Percentiles rank a stretch among this genome's conserved stretches.
Evolutionary conservation across 352 stramenopile genomes (phyloP).

Genomic region (Pythium sp.): DNA sequence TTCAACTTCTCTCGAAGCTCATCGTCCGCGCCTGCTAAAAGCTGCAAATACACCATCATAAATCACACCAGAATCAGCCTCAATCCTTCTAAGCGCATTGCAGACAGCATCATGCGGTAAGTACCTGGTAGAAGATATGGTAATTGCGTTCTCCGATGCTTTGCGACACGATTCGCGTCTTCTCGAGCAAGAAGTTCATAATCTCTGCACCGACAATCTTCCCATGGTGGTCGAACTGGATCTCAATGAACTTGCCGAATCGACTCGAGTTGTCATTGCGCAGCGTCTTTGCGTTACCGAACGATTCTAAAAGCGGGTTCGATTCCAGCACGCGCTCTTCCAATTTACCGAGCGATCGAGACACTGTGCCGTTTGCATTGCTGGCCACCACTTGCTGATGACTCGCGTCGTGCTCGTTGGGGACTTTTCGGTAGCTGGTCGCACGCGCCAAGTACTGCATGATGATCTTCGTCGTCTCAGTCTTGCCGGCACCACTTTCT

Average conservation of each 20-base stretch:
- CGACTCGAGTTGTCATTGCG: constrained; percentile 96
- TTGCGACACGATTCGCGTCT: constrained; percentile 88
- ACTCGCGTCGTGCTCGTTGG: constrained; percentile 40
- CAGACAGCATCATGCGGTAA: constrained; percentile 12
- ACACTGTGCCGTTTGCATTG: constrained; percentile 76
- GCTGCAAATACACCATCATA: constrained; percentile 26
- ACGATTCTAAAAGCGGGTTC: constrained; percentile 88
- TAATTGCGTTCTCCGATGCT: constrained; percentile 94
- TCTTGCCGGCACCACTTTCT: constrained; percentile 89
- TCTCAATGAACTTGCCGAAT: constrained; percentile 98
- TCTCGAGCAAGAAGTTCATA: constrained; percentile 90
- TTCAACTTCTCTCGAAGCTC: constrained; percentile 60
- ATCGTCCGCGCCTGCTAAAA: constrained; percentile 79
- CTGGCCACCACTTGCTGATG: constrained; percentile 53
- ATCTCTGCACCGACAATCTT: constrained; percentile 90
- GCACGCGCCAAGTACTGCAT: constrained; percentile 87
- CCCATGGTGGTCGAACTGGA: constrained; percentile 92
- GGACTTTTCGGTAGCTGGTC: constrained; percentile 65
- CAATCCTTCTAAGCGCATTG: not conserved
- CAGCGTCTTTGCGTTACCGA: constrained; percentile 93
- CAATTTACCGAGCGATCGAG: constrained; percentile 84
- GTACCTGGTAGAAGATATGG: constrained; percentile 97
- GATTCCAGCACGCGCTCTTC: constrained; percentile 87
- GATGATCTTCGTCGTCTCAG: constrained; percentile 91
- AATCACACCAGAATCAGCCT: constrained; percentile 6